Percentiles rank a stretch among this genome's conserved stretches.
Conservation (phyloP, 108 stramenopile genomes). For the Schizochytrium sp. region DNA sequence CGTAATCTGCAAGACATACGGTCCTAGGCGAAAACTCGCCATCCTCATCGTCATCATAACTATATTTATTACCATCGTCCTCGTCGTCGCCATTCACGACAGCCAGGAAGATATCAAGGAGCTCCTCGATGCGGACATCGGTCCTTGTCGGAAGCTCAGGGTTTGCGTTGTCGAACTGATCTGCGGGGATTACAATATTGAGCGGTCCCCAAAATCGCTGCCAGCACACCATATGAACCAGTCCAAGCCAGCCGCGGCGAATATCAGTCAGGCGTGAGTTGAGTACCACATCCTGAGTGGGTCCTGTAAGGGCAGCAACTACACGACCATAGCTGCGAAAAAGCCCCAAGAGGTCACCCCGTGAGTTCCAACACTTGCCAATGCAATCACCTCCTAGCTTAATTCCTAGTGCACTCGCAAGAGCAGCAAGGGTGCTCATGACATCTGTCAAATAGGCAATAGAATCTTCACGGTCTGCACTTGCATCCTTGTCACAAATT, state of each 20-base stretch:
- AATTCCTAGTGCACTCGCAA: background rate
- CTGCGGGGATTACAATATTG: background rate
- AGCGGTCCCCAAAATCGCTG: slow-evolving; percentile 16
- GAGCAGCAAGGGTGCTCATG: background rate
- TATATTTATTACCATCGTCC: background rate
- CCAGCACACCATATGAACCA: slow-evolving; percentile 22
- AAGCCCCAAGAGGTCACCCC: background rate
- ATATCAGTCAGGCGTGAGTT: background rate
- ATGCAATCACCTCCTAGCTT: background rate
- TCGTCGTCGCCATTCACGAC: background rate
- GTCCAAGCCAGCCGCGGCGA: slow-evolving; percentile 13
- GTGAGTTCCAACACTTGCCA: background rate
- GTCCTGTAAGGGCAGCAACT: background rate
- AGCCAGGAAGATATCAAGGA: background rate
- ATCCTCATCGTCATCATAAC: background rate
- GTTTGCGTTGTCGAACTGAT: background rate
- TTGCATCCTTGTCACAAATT: background rate
- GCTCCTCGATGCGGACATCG: slow-evolving; percentile 1
- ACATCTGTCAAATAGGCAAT: background rate
- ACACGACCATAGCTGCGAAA: background rate
- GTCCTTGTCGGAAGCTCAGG: background rate
- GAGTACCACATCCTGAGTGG: background rate
- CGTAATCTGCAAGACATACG: background rate
- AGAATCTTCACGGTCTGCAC: background rate
- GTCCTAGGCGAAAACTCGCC: background rate